phyloP scores from a whole-genome alignment of 2,329 filamentous ascomycete genomes.

The Botrytis medusae region DNA sequence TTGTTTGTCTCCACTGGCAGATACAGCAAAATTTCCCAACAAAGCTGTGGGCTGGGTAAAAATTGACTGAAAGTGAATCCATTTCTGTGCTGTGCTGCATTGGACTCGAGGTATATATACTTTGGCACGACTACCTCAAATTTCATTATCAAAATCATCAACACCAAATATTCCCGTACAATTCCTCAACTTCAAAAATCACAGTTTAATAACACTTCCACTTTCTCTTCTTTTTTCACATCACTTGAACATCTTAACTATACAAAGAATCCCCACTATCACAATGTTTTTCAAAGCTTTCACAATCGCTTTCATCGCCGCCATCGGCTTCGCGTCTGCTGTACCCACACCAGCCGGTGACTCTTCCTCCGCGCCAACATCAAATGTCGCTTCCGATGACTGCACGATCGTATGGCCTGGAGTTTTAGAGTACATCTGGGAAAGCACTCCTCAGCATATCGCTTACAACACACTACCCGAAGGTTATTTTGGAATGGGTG shows the following conservation, averaged over 20 bases:
- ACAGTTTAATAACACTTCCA: not conserved
- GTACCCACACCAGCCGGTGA: not conserved
- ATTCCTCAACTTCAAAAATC: not conserved
- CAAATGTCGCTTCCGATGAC: not conserved
- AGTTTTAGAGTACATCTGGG: not conserved
- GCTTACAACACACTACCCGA: slow-evolving; percentile 3
- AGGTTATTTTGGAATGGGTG: slow-evolving; percentile 6
- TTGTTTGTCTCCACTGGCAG: not conserved
- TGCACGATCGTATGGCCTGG: not conserved
- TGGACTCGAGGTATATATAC: slow-evolving; percentile 10
- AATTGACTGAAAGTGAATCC: not conserved
- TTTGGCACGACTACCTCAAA: not conserved
- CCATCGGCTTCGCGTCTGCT: not conserved
- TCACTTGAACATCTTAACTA: not conserved
- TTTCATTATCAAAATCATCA: not conserved
- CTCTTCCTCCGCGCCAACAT: not conserved
- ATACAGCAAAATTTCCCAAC: not conserved
- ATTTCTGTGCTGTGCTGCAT: not conserved
- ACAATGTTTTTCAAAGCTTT: slow-evolving; percentile 7
- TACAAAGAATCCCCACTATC: not conserved
- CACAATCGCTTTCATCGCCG: not conserved
- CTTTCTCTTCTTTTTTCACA: not conserved
- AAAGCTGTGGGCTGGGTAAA: not conserved
- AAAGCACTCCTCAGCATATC: not conserved
- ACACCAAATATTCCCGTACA: not conserved